phyloP scores from a whole-genome alignment of 1,284 basidiomycete species.

The Malassezia arunalokei region DNA sequence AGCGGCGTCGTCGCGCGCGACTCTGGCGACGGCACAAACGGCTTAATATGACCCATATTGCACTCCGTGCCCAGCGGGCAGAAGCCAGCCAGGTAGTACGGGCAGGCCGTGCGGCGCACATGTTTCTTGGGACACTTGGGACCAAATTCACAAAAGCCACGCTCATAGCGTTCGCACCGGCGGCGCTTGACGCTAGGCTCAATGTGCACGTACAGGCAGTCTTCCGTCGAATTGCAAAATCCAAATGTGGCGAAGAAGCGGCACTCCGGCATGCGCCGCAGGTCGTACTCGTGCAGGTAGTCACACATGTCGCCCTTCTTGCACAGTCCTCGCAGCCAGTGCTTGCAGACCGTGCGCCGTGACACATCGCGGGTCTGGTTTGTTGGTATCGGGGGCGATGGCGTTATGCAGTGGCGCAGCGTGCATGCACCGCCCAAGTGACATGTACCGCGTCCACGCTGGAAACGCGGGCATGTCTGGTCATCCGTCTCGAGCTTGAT shows the following conservation, averaged over 20 bases:
- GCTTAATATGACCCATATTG: slow-evolving; percentile 60
- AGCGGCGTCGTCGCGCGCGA: slow-evolving; percentile 38
- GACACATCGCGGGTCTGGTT: slow-evolving; percentile 47
- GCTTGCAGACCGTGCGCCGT: slow-evolving; percentile 73
- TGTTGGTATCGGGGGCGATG: slow-evolving; percentile 13
- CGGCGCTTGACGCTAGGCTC: slow-evolving; percentile 65
- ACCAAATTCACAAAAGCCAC: slow-evolving; percentile 71
- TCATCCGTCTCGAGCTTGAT: slow-evolving; percentile 78
- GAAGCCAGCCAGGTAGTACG: slow-evolving; percentile 81
- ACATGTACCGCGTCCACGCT: slow-evolving; percentile 16
- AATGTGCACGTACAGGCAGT: slow-evolving; percentile 96
- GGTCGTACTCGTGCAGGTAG: slow-evolving; percentile 97
- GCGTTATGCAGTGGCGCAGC: slow-evolving; percentile 29
- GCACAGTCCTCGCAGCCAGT: slow-evolving; percentile 94
- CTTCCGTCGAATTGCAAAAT: slow-evolving; percentile 93
- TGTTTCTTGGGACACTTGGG: slow-evolving; percentile 84
- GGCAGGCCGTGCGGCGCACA: slow-evolving; percentile 77
- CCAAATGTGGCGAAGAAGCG: slow-evolving; percentile 98
- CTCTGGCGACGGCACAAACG: slow-evolving; percentile 30
- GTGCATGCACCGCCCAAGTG: slow-evolving; percentile 24
- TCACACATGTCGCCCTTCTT: slow-evolving; percentile 98
- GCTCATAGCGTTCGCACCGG: slow-evolving; percentile 86
- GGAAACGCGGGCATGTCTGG: slow-evolving; percentile 39
- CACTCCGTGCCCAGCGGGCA: slow-evolving; percentile 89
- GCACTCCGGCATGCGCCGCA: slow-evolving; percentile 97